Evolutionary conservation across 495 filamentous ascomycete genomes (phyloP).

Genomic region (Penicillium desertorum): DNA sequence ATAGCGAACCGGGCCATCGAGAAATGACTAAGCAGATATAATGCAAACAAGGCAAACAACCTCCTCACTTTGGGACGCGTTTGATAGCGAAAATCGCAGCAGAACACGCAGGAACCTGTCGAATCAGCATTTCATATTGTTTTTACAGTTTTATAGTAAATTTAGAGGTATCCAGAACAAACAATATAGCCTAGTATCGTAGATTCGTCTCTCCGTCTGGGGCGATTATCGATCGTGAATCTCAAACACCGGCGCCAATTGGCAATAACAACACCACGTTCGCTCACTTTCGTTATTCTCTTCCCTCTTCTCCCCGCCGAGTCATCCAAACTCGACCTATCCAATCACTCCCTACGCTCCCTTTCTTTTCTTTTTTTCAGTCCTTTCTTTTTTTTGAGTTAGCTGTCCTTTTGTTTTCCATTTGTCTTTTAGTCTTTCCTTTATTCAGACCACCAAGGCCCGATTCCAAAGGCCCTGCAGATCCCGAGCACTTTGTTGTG

Average conservation of each 20-base stretch:
- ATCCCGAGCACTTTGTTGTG: slow-evolving; percentile 25
- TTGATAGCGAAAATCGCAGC: slow-evolving; percentile 14
- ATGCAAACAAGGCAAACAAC: slow-evolving; percentile 28
- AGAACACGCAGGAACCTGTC: slow-evolving; percentile 10
- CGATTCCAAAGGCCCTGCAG: slow-evolving; percentile 13
- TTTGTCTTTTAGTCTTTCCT: slow-evolving; percentile 18
- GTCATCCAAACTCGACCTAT: slow-evolving; percentile 22
- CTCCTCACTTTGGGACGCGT: slow-evolving; percentile 15
- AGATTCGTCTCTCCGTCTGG: not conserved
- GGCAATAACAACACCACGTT: slow-evolving; percentile 22
- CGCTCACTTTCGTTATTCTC: slow-evolving; percentile 16
- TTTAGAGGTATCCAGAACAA: not conserved
- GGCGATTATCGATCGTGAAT: slow-evolving; percentile 1
- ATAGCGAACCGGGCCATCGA: slow-evolving; percentile 8
- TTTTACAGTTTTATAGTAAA: slow-evolving; percentile 1
- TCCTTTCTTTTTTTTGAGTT: slow-evolving; percentile 10
- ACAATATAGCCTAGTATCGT: not conserved
- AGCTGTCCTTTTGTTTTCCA: slow-evolving; percentile 16
- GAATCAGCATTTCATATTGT: slow-evolving; percentile 7
- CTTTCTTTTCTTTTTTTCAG: slow-evolving; percentile 5
- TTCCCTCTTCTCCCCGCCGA: slow-evolving; percentile 29
- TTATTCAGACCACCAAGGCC: slow-evolving; percentile 10
- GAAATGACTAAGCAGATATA: slow-evolving; percentile 10
- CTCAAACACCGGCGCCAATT: slow-evolving; percentile 26
- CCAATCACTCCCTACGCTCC: slow-evolving; percentile 18